Base-by-base conservation (phyloP, 108 stramenopile genomes). In the Pseudonitzschia multiseries region DNA sequence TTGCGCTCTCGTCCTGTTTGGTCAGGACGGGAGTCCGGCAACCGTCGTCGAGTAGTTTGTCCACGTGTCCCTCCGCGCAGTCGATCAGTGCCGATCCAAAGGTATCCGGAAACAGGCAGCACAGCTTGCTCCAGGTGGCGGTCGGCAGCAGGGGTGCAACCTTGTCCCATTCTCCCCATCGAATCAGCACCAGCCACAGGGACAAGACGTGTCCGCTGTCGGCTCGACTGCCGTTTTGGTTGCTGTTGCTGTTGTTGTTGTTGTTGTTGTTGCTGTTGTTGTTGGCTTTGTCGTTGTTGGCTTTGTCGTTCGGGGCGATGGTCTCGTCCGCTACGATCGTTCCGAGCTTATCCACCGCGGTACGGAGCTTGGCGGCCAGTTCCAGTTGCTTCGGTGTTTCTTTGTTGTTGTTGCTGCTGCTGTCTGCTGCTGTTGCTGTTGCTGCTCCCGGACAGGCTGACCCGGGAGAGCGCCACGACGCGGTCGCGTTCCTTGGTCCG, bases 61-160 rank as follows among this genome's bases (percentile, higher is more conserved):
- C 4, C 32, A 78, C 10, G 24, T 46, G 69, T 27, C 4, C 15
- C 26, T 72, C 51, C 22, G 70, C 63, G 31, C 56, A 29, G 21
- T 82, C 71, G 52, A 78, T 72, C 12, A 83, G 32, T 10, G 60
- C 69, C 64, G 68, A 68, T 22, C 81, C 81, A 73, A 82, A 73
- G 41, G 51, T 51, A 36, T 77, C 31, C 18, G 76, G 76, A 8
- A 82, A 10, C 24, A 81, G 43, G 46, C 52, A 53, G 27, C 71
- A 72, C 1, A 81, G 29, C 33, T 72, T 31, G 48, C 57, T 54
- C 80, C 80, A 81, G 8, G 29, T n/a, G 22, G 60, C 8, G 5
- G 31, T 2, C 8, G 72, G 41, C 18, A 77, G 28, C 22, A 82
- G 41, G 15, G 43, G 32, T 52, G 59, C 43, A 4, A 74, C 68